Evolutionary conservation across 768 basidiomycete species (phyloP), one percentile per base, ranked within the genome.

Genomic region (Mycena galericulata): DNA sequence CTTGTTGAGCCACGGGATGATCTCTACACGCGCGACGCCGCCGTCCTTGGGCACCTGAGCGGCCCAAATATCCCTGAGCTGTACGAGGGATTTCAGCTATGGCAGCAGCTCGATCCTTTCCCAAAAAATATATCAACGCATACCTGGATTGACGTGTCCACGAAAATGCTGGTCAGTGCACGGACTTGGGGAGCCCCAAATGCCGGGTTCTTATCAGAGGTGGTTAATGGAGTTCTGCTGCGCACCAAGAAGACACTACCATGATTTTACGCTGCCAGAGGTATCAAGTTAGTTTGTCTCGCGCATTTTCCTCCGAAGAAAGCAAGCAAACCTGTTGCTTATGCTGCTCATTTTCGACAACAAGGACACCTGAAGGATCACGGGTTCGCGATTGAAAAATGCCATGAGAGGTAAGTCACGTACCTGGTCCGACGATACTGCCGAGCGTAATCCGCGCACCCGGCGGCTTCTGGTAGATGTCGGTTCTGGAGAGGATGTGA

Each of bases 341-440:
- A 43, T 76, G 75, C 41, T 67, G 43, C 17, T 75, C 74, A 24
- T 59, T 75, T 50, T 77, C 75, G 0, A 77, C 79, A 1, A 74
- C 62, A n/a, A 86, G 76, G 2, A 85, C 60, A 26, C 84, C 84
- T 84, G 12, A 11, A 34, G 18, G n/a, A 26, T 32, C 24, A 27
- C 20, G 15, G 15, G 38, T n/a, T n/a, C n/a, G n/a, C n/a, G 29
- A 30, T 11, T 20, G 15, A 41, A 8, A 41, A 30, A 20, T n/a
- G n/a, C n/a, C 20, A 18, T 10, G 10, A 40, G 14, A 54, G 0
- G 9, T n/a, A 22, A 8, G 29, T 20, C n/a, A 40, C 49, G 18
- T 24, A 62, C 67, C 67, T 22, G 67, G 67, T 1, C 67, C 67
- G 11, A 68, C 61, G 24, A 57, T 24, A 2, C 56, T 54, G 6